These are phyloP conservation scores for Polyporus tsugae DNA, from an alignment of 1,284 basidiomycete species.

Conservation along the genomic window DNA sequence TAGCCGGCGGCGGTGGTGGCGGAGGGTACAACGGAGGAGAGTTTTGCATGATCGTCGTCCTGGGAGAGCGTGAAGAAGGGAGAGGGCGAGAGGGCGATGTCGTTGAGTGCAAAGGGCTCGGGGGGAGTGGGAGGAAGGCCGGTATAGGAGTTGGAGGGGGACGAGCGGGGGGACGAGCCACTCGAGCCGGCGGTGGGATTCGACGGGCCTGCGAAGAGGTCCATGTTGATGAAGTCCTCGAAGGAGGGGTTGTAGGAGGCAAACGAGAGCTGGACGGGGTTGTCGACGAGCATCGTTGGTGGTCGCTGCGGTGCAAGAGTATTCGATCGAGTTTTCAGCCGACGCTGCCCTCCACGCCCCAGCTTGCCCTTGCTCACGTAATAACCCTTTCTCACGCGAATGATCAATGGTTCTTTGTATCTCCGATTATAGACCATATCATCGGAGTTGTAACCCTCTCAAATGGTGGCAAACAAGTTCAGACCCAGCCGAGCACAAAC, in stretches of 20 bases:
- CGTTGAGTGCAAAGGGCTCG: conserved; percentile 35
- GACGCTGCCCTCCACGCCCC: not conserved
- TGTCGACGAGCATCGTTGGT: conserved; percentile 45
- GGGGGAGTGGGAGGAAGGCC: conserved; percentile 41
- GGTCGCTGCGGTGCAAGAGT: conserved; percentile 25
- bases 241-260: conserved; percentile 40
- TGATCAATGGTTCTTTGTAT: not conserved
- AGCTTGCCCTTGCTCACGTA: conserved; percentile 16
- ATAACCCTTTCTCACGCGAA: not conserved
- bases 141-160: conserved; percentile 44
- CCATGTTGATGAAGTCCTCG: conserved; percentile 63
- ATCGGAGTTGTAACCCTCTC: not conserved
- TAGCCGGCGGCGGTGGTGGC: conserved; percentile 44
- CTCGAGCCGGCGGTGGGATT: conserved; percentile 36
- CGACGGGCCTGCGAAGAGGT: conserved; percentile 45
- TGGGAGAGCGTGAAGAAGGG: conserved; percentile 50
- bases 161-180: conserved; percentile 49
- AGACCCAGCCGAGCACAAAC: not conserved
- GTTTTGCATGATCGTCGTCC: conserved; percentile 53
- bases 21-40: conserved; percentile 41
- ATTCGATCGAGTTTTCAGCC: conserved; percentile 11
- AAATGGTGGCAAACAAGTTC: not conserved
- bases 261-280: conserved; percentile 38
- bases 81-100: conserved; percentile 42
- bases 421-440: not conserved